Base-by-base conservation (phyloP, 1,139 yeast species). In the Blastobotrys capitulatus region DNA sequence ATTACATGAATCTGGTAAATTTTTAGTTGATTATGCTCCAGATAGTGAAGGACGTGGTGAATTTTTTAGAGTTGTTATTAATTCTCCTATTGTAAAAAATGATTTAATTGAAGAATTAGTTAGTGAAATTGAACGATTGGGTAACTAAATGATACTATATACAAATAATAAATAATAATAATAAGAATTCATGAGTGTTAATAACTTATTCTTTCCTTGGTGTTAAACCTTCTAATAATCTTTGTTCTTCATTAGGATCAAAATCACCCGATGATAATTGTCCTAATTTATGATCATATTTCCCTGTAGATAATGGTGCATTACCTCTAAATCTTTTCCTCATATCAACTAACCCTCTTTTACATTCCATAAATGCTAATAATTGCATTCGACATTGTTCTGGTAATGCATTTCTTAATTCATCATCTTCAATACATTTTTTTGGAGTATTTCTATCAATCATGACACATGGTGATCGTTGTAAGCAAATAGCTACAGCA, bases 401-500 rank as follows among this genome's bases (percentile, higher is more conserved):
- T 0, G 98, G 98, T 34, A 92, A 72, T 44, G 86, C 84, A 51
- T 76, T 75, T 50, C 82, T 75, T 44, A 92, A 75, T 55, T 83
- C 84, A 0, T 96, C 95, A 56, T 89, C 76, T 41, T 86, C 84
- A 25, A 90, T 69, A 64, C 98, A 92, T 53, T 88, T 83, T 57
- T 86, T 84, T 4, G 98, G 98, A 2, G 89, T 86, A 67, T 92
- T 78, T 56, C 98, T 75, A 56, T 92, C 87, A 38, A 92, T 78
- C 72, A 92, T 77, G 50, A 92, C 98, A 68, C 98, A 92, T 15
- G 97, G 97, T 5, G 97, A 89, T 65, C 97, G 76, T 66, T 92
- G 98, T 45, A 92, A 75, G 64, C 98, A 92, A 22, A 92, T 83
- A 7, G 97, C 97, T 54, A 92, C 88, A 15, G 95, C 96, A 60